Evolutionary conservation across 75 land plant genomes (phyloP), one percentile per base, ranked within the genome.

Genomic region (Azolla pinnata): DNA sequence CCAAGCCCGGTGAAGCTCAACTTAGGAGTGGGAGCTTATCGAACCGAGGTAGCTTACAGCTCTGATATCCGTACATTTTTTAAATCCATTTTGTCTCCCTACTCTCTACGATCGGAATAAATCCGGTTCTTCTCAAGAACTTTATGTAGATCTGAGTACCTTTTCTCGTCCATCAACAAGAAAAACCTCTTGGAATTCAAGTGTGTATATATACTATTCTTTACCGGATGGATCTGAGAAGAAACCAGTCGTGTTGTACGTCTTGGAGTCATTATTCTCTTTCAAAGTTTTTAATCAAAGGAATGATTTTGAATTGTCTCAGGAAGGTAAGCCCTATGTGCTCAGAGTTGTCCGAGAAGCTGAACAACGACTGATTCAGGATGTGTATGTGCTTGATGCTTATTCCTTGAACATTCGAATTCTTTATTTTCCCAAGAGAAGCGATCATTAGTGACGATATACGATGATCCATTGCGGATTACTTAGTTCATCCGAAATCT

Each of bases 321-420:
- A 85, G 97, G 98, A 93, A 78, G 98, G 98, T 23, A 88, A 93
- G 47, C 98, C 98, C 20, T 79, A 90, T 56, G 86, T 93, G 32
- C 66, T 93, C 23, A 79, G 86, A 63, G 98, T 89, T 20, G 98
- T 93, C 33, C 84, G 90, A 40, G 64, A 49, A 44, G 96, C 90
- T 20, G 98, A 93, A 61, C 79, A 88, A 61, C 69, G 62, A 60
- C 70, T 93, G 21, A 75, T 93, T 12, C 77, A 79, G 62, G 87
- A 93, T 49, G 59, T 66, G 97, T 87, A 51, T 46, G 50, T 33
- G 14, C 51, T 20, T 48, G 18, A 3, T 48, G 14, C 14, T 20
- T 8, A 8, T 12, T 35, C 40, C 5, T 35, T 35, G 40, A 35
- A 12, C 40, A 35, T 35, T 35, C 12, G 34, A 33, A 0, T 10